phyloP scores from a whole-genome alignment of 73 alveolate genomes.

The Uronychia binucleata region DNA sequence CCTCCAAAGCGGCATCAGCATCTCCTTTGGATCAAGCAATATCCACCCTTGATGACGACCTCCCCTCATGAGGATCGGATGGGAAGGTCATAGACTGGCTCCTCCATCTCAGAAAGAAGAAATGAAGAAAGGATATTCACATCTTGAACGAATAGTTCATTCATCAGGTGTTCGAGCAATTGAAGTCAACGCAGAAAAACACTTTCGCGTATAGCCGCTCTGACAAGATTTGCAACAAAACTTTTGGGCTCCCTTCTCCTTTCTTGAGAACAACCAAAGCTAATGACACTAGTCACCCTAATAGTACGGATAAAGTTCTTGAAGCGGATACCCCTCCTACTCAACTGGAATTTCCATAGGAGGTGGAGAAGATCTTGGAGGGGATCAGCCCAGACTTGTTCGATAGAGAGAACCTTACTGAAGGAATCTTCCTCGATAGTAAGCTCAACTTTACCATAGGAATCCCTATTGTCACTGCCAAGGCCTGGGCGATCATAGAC shows the following conservation, averaged over 20 bases:
- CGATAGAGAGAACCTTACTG: not conserved
- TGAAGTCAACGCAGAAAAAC: not conserved
- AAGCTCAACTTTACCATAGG: not conserved
- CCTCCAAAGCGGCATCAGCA: not conserved
- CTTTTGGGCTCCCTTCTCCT: not conserved
- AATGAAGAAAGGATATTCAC: not conserved
- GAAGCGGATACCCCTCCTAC: too few relatives aligned
- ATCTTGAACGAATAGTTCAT: not conserved
- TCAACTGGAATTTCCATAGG: not conserved
- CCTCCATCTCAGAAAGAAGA: not conserved
- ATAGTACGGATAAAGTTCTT: too few relatives aligned
- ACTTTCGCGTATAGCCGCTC: not conserved
- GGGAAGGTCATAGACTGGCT: not conserved
- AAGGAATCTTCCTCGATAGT: not conserved
- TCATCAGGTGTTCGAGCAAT: not conserved
- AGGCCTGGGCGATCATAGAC: slow-evolving; percentile 61
- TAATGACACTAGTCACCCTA: too few relatives aligned
- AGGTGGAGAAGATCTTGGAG: not conserved
- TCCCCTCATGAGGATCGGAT: too few relatives aligned
- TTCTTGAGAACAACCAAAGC: too few relatives aligned
- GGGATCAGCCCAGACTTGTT: not conserved
- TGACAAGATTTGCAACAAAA: not conserved
- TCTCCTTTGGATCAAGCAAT: not conserved
- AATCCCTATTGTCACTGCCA: slow-evolving; percentile 56
- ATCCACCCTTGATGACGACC: too few relatives aligned